Base-by-base conservation (phyloP, 2,329 filamentous ascomycete genomes). In the Thielaviopsis cerberus region DNA sequence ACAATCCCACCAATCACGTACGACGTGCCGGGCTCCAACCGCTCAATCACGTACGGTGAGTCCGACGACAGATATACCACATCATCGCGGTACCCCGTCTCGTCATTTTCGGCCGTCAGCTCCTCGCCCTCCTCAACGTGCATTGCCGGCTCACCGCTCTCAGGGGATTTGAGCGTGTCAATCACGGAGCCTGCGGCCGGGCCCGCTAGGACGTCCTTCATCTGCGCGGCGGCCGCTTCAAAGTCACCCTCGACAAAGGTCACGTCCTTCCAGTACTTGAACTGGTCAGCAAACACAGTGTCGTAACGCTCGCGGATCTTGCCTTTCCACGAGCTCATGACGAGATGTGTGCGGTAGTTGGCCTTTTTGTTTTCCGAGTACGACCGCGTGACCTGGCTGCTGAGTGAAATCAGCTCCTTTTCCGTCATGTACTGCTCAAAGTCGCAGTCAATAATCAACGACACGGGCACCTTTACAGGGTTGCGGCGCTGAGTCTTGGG, bases 1-100 rank as follows among this genome's bases (percentile, higher is more conserved):
- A 98, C 92, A 37, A 98, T 76, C 0, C 91, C 92, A 37, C 92
- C 92, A 58, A 98, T 85, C 62, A 98, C 85, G 69, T 98, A 98
- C 60, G 82, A 91, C 61, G 85, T 89, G 70, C 92, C 85, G 0
- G 90, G 88, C 68, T 90, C 88, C 51, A 98, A 78, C 51, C 86
- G 79, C 5, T 85, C 83, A 27, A 98, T 76, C 0, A 86, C 91
- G 63, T 94, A 77, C 0, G 86, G 82, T n/a, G 88, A 94, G 69
- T 98, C 92, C 17, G 89, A 89, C 7, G 88, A 88, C 4, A 98
- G 80, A 67, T 98, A 98, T 59, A 98, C 79, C 6, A 96, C 75
- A 17, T 58, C 53, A 4, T 57, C 54, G 53, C 74, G 71, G 57
- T 66, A 65, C 61, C 69, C 69, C 37, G 67, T 65, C 26, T 68